Conservation (phyloP, 768 basidiomycete genomes). For the Rhizopogon rudus region DNA sequence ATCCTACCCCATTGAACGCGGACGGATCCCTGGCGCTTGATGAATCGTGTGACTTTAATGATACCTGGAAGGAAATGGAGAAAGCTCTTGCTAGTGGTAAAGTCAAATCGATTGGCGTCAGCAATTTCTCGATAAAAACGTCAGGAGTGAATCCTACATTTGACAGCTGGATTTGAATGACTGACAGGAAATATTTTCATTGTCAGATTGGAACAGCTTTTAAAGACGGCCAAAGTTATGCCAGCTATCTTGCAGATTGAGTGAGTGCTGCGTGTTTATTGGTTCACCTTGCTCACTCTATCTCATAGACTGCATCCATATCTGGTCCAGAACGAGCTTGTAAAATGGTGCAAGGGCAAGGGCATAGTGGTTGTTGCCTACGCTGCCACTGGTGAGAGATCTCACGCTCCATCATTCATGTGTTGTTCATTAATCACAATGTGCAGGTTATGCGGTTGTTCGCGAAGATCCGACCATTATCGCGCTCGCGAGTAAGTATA, state of each 20-base stretch:
- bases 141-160: conserved; percentile 29
- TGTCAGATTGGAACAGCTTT: conserved; percentile 1
- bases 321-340: conserved; percentile 38
- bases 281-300: conserved; percentile 21
- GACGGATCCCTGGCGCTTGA: conserved; percentile 12
- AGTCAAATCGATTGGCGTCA: conserved; percentile 49
- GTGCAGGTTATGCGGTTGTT: conserved; percentile 19
- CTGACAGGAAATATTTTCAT: not conserved
- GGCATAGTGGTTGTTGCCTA: conserved; percentile 45
- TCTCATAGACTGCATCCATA: conserved; percentile 25
- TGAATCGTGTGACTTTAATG: conserved; percentile 27
- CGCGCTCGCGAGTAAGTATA: conserved; percentile 33
- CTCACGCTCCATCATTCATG: not conserved
- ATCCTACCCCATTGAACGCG: conserved; percentile 15
- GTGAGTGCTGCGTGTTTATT: not conserved
- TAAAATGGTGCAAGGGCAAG: conserved; percentile 35
- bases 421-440: not conserved
- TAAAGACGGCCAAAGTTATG: conserved; percentile 27
- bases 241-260: conserved; percentile 43
- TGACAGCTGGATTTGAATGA: conserved; percentile 7
- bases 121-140: conserved; percentile 50
- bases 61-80: conserved; percentile 29
- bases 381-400: conserved; percentile 35
- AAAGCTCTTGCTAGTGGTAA: conserved; percentile 29
- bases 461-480: conserved; percentile 29